Conservation (phyloP, 805 yeast genomes). For the Sugiyamaella lignohabitans region DNA sequence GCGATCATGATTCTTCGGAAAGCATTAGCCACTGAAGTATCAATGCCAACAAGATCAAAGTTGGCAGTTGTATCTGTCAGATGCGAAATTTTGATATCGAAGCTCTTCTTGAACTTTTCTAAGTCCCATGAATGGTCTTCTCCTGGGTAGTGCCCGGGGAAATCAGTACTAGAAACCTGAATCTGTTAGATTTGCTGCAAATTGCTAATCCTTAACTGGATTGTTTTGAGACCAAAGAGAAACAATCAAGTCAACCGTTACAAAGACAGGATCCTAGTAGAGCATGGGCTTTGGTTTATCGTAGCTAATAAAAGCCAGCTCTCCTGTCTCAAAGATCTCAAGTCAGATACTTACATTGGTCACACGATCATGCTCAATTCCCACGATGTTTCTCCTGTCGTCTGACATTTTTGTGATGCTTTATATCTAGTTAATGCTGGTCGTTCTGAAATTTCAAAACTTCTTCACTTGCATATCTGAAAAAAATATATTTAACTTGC, state of each 20-base stretch:
- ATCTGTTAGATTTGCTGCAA: neutral
- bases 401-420: constrained; percentile 1
- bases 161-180: constrained; percentile 61
- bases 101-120: constrained; percentile 64
- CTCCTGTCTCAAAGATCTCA: too few relatives aligned
- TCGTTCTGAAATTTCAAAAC: neutral
- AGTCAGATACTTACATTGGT: constrained; percentile 49
- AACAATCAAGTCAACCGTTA: neutral
- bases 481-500: neutral
- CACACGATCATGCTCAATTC: constrained; percentile 85
- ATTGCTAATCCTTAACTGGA: neutral
- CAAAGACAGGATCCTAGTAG: neutral
- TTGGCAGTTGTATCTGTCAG: constrained; percentile 60
- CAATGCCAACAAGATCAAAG: constrained; percentile 80
- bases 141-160: constrained; percentile 73
- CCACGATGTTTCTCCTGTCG: constrained; percentile 51
- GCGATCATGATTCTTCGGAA: constrained; percentile 95
- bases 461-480: neutral
- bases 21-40: constrained; percentile 92
- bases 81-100: constrained; percentile 57
- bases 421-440: neutral
- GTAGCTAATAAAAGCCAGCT: neutral
- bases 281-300: too few relatives aligned
- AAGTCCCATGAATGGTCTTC: constrained; percentile 76
- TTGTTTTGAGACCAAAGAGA: neutral